A percentile compares a stretch with the other conserved stretches of the same genome.
Conservation (phyloP, 768 basidiomycete genomes). For the Boletus rubropictus region DNA sequence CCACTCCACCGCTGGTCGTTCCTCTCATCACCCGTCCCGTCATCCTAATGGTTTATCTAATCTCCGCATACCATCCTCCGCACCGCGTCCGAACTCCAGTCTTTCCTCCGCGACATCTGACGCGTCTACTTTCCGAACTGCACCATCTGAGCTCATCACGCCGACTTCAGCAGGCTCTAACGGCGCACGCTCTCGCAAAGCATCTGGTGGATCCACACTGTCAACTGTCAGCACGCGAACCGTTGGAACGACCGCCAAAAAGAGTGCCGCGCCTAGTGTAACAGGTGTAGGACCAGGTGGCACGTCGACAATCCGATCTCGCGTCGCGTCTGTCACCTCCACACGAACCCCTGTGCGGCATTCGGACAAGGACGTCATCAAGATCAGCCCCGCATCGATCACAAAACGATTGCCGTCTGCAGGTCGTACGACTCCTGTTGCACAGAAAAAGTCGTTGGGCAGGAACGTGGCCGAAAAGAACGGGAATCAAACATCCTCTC, state of each 20-base stretch:
- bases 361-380: conserved; percentile 18
- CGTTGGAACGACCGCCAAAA: conserved; percentile 25
- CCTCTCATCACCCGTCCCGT: conserved; percentile 18
- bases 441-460: conserved; percentile 17
- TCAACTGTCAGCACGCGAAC: conserved; percentile 29
- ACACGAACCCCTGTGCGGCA: conserved; percentile 25
- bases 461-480: conserved; percentile 12
- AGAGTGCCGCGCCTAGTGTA: conserved; percentile 1
- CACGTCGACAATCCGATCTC: conserved; percentile 5
- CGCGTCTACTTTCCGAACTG: conserved; percentile 27
- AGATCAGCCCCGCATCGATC: conserved; percentile 18
- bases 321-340: conserved; percentile 23
- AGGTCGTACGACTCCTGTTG: conserved; percentile 21
- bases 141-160: conserved; percentile 25
- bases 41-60: conserved; percentile 24
- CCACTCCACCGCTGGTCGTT: conserved; percentile 23
- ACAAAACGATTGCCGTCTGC: conserved; percentile 20
- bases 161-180: conserved; percentile 25
- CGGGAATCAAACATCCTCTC: conserved; percentile 11
- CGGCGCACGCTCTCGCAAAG: conserved; percentile 26
- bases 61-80: conserved; percentile 28
- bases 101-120: conserved; percentile 30
- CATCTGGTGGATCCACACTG: conserved; percentile 26
- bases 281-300: conserved; percentile 10
- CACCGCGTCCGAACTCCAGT: conserved; percentile 24